Evolutionary conservation across 768 basidiomycete genomes (phyloP).

Genomic region (Lentinula lateritia): DNA sequence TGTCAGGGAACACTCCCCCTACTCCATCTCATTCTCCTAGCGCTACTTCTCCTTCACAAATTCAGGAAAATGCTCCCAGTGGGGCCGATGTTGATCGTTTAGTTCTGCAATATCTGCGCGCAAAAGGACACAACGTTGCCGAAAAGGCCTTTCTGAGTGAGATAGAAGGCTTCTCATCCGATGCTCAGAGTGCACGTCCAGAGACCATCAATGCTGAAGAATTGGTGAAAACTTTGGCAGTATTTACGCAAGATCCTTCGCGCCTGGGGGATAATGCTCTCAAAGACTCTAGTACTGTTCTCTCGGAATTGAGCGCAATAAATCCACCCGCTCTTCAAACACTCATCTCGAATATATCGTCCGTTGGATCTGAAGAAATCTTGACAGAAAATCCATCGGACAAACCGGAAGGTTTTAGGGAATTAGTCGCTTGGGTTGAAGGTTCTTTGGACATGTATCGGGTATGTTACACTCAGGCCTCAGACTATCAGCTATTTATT

Average conservation of each 20-base stretch:
- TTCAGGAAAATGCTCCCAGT: slow-evolving; percentile 29
- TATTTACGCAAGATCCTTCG: slow-evolving; percentile 64
- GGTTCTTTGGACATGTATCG: slow-evolving; percentile 90
- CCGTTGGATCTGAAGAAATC: slow-evolving; percentile 78
- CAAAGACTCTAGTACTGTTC: slow-evolving; percentile 58
- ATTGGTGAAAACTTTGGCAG: slow-evolving; percentile 51
- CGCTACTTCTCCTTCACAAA: slow-evolving; percentile 36
- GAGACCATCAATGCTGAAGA: slow-evolving; percentile 39
- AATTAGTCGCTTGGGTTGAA: slow-evolving; percentile 85
- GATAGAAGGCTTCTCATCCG: slow-evolving; percentile 34
- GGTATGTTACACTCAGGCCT: slow-evolving; percentile 34
- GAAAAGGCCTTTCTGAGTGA: slow-evolving; percentile 44
- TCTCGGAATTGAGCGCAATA: slow-evolving; percentile 62
- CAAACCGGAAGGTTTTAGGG: slow-evolving; percentile 80
- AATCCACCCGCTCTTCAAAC: slow-evolving; percentile 71
- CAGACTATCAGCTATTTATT: background rate
- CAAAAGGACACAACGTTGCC: slow-evolving; percentile 40
- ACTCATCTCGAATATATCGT: slow-evolving; percentile 71
- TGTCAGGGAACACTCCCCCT: slow-evolving; percentile 48
- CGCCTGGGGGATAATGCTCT: slow-evolving; percentile 65
- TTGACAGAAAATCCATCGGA: slow-evolving; percentile 78
- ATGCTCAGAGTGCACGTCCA: slow-evolving; percentile 35
- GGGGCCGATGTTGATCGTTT: slow-evolving; percentile 34
- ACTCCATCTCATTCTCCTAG: slow-evolving; percentile 44
- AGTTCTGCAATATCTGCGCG: slow-evolving; percentile 44